Evolutionary conservation across 129 eudicot species (phyloP).

Genomic region (Dittrichia graveolens): DNA sequence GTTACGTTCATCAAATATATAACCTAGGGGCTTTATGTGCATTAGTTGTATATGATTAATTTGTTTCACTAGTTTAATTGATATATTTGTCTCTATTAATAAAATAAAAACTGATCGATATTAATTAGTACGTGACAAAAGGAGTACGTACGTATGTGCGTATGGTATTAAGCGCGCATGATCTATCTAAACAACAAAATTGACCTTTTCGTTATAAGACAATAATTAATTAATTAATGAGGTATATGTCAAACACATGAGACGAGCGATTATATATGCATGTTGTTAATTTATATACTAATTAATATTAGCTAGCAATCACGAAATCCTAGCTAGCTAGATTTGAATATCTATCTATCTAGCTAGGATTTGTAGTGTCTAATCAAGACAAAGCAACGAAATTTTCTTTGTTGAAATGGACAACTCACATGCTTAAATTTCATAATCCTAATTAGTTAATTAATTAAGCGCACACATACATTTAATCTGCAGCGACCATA

Average conservation of each 20-base stretch:
- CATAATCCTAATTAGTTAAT: conserved; percentile 9
- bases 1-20: too few species aligned
- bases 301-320: background rate
- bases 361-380: conserved; percentile 18
- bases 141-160: background rate
- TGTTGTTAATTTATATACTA: background rate
- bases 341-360: background rate
- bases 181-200: background rate
- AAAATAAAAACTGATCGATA: background rate
- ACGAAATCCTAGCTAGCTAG: background rate
- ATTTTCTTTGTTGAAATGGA: conserved; percentile 17
- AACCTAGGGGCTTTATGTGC: too few species aligned
- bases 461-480: background rate
- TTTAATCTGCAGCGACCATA: too few species aligned
- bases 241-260: background rate
- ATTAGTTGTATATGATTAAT: too few species aligned
- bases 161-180: too few species aligned
- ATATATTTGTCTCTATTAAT: background rate
- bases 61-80: background rate
- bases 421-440: conserved; percentile 19
- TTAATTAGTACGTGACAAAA: conserved; percentile 6
- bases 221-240: too few species aligned
- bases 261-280: background rate
- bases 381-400: conserved; percentile 21
- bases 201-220: background rate